Base-by-base conservation (phyloP, 495 filamentous ascomycete species). In the Aeminium ludgeri region DNA sequence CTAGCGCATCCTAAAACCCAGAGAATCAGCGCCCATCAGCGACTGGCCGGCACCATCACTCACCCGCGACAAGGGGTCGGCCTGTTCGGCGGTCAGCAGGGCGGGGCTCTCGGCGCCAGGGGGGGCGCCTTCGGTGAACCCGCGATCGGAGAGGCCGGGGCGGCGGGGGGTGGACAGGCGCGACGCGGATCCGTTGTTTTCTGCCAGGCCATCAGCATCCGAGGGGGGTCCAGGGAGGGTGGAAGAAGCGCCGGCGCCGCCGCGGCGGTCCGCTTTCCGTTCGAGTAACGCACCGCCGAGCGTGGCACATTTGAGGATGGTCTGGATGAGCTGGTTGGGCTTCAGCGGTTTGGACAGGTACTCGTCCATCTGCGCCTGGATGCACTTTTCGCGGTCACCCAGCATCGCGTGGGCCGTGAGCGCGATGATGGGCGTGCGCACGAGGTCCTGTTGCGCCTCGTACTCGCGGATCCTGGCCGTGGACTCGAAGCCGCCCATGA, bases 321-420 rank as follows among this genome's bases (percentile, higher is more conserved):
- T 95, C 59, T 99, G 91, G 59, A 96, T 95, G 63, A 99, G 78
- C 56, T 92, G 84, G 58, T 93, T 95, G 57, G 94, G 87, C 60
- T 95, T 92, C 42, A 99, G 69, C 29, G 91, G 91, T 59, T 99
- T 99, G 30, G 87, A 94, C 44, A 99, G 67, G 55, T 99, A 99
- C 57, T 99, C 91, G 38, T 96, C 91, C 91, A 96, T 96, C 63
- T 95, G 84, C 11, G 86, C 87, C 56, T 91, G 82, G 44, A 99
- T 87, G 54, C 91, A 99, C 66, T 91, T 93, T 62, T 99, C 91
- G 23, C 91, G 74, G 56, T 99, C 91, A 52, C 91, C 91, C 67
- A 96, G 74, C 91, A 99, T 99, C 49, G 91, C 91, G 64, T 96
- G 91, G 3, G 91, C 91, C 2, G 91, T 99, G 10, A 99, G 71